phyloP scores from a whole-genome alignment of 257 asterid species.

The Fraxinus pennsylvanica region DNA sequence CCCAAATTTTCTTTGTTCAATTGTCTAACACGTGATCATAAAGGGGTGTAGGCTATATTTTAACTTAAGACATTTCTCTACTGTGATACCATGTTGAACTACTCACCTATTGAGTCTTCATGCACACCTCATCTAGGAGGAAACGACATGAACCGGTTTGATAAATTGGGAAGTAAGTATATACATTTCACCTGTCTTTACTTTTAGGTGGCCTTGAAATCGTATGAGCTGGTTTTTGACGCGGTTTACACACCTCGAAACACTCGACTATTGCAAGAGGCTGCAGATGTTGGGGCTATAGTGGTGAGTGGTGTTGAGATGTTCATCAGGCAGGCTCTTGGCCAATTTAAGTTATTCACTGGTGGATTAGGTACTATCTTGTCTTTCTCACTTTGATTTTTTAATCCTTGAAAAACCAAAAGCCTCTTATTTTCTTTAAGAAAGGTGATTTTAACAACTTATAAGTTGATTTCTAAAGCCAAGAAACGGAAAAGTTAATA shows the following conservation, averaged over 20 bases:
- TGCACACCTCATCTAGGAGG: not conserved
- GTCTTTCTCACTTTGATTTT: constrained; percentile 2
- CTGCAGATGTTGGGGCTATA: constrained; percentile 62
- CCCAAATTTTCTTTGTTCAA: not conserved
- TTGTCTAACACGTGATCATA: not conserved
- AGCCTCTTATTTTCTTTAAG: not conserved
- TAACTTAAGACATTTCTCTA: not conserved
- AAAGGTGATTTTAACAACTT: not conserved
- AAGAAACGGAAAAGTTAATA: not conserved
- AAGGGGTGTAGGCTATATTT: too few species aligned
- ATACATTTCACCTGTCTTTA: not conserved
- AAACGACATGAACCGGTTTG: not conserved
- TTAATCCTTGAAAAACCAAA: not conserved
- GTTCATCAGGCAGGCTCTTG: constrained; percentile 72
- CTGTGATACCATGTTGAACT: not conserved
- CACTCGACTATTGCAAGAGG: constrained; percentile 64
- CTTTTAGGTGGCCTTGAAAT: constrained; percentile 48
- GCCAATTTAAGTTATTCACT: constrained; percentile 64
- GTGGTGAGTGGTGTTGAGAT: constrained; percentile 78
- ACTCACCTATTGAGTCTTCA: not conserved
- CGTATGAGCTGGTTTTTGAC: constrained; percentile 65
- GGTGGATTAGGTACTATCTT: constrained; percentile 55
- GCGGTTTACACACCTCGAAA: constrained; percentile 72
- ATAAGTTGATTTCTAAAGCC: not conserved
- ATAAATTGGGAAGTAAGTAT: not conserved